A percentile compares a stretch with the other conserved stretches of the same genome.
Conservation (phyloP, 1,284 basidiomycete species). For the Sparassis latifolia region DNA sequence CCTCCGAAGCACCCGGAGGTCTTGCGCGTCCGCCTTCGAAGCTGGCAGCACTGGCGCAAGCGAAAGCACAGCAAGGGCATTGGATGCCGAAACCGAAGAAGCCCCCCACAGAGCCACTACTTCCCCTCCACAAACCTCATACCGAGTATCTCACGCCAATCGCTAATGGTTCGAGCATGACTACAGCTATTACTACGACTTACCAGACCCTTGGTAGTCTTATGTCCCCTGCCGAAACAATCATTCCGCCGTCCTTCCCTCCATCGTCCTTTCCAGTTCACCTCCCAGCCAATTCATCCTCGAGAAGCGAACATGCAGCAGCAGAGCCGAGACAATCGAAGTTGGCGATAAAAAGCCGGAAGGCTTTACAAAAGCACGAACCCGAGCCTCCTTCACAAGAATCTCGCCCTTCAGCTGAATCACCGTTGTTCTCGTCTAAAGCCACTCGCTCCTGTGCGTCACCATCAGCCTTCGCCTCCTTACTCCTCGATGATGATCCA, state of each 20-base stretch:
- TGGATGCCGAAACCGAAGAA: slow-evolving; percentile 20
- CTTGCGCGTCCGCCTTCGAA: slow-evolving; percentile 46
- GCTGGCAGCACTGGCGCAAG: slow-evolving; percentile 60
- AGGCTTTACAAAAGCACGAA: slow-evolving; percentile 30
- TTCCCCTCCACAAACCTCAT: slow-evolving; percentile 18
- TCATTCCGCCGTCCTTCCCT: slow-evolving; percentile 15
- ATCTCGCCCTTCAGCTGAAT: slow-evolving; percentile 23
- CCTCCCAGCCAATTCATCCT: not conserved
- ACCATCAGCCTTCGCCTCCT: slow-evolving; percentile 70
- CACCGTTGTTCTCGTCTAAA: slow-evolving; percentile 52
- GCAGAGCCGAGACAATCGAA: slow-evolving; percentile 47
- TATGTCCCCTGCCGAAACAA: slow-evolving; percentile 18
- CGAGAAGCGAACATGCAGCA: slow-evolving; percentile 1
- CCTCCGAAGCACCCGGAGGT: not conserved
- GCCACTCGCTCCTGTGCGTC: slow-evolving; percentile 52
- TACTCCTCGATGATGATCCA: slow-evolving; percentile 53
- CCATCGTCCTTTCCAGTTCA: not conserved
- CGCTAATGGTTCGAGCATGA: slow-evolving; percentile 67
- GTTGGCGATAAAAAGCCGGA: slow-evolving; percentile 62
- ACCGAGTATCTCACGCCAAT: slow-evolving; percentile 71
- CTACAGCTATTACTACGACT: slow-evolving; percentile 74
- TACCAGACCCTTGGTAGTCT: slow-evolving; percentile 59
- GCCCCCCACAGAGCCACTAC: slow-evolving; percentile 3
- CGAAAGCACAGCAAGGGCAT: slow-evolving; percentile 36
- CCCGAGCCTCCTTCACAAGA: slow-evolving; percentile 19